Evolutionary conservation across 768 basidiomycete species (phyloP), one percentile per base, ranked within the genome.

Genomic region (Lactarius sp.): DNA sequence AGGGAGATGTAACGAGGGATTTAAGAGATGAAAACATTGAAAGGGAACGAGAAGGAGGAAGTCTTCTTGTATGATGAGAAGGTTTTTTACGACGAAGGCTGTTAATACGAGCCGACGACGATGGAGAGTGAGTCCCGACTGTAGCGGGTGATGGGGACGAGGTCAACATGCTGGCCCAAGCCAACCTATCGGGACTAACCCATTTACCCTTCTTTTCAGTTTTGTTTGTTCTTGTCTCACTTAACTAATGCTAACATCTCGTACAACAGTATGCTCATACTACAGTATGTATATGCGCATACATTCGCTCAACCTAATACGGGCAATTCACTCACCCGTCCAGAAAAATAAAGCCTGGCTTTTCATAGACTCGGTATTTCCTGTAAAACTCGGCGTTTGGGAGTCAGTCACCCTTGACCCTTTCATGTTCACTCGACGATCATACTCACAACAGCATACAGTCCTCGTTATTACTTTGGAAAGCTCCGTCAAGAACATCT

Each of bases 291-390:
- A 44, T 18, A 44, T 51, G 20, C 55, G 61, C 61, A 62, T 62
- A 62, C 55, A 62, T 41, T 52, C 56, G 18, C 61, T 57, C 54
- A 20, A 37, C 14, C 10, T 9, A 3, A 10, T 49, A 13, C 47
- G 47, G 5, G 22, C 22, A 4, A 49, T 49, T 49, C 58, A 52
- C 42, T 44, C 56, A 7, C 62, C n/a, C 12, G 22, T 44, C 13
- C 56, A 69, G 66, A 66, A 70, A n/a, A 70, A 74, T 50, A 78
- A 85, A 59, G 84, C 76, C 2, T 87, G 85, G 81, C 73, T 92
- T 33, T 93, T 85, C 70, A 76, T 92, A 51, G 87, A 90, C 69
- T 88, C 87, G 1, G 81, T 93, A 39, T 92, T 92, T 72, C 92
- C 91, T 0, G 79, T 90, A 37, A 81, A 83, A 62, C 73, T 90